Conservation (phyloP, 2,329 filamentous ascomycete genomes). For the Scorias spongiosa region DNA sequence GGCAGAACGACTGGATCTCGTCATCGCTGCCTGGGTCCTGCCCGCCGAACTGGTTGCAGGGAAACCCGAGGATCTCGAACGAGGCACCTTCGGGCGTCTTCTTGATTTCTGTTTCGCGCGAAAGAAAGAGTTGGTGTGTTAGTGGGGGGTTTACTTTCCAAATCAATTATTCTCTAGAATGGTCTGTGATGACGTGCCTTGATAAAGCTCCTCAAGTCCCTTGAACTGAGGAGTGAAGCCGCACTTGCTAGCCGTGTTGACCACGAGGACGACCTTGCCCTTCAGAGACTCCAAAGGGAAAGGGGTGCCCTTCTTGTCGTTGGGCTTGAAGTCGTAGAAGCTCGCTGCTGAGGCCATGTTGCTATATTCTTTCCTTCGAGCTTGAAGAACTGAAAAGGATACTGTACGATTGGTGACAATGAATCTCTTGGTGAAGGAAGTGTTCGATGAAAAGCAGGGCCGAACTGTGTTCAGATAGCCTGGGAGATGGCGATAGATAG, state of each 20-base stretch:
- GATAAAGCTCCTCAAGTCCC: slow-evolving; percentile 82
- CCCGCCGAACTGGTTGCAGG: slow-evolving; percentile 90
- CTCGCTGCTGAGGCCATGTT: slow-evolving; percentile 52
- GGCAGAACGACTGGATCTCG: slow-evolving; percentile 58
- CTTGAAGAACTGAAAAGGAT: background rate
- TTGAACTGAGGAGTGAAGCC: slow-evolving; percentile 95
- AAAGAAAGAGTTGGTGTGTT: background rate
- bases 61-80: slow-evolving; percentile 85
- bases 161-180: background rate
- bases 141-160: background rate
- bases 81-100: slow-evolving; percentile 54
- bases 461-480: no score
- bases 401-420: no score
- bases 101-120: background rate
- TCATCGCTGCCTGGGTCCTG: slow-evolving; percentile 69
- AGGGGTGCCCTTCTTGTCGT: slow-evolving; percentile 48
- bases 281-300: slow-evolving; percentile 57
- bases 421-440: no score
- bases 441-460: no score
- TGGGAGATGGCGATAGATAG: no score
- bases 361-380: slow-evolving; percentile 1
- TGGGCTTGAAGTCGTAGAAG: slow-evolving; percentile 75
- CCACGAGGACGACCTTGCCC: slow-evolving; percentile 86
- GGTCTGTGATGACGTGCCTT: slow-evolving; percentile 24
- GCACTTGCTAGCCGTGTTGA: slow-evolving; percentile 98